Evolutionary conservation across 2,329 filamentous ascomycete species (phyloP), one percentile per base, ranked within the genome.

Genomic region (Phyllosticta citriasiana): DNA sequence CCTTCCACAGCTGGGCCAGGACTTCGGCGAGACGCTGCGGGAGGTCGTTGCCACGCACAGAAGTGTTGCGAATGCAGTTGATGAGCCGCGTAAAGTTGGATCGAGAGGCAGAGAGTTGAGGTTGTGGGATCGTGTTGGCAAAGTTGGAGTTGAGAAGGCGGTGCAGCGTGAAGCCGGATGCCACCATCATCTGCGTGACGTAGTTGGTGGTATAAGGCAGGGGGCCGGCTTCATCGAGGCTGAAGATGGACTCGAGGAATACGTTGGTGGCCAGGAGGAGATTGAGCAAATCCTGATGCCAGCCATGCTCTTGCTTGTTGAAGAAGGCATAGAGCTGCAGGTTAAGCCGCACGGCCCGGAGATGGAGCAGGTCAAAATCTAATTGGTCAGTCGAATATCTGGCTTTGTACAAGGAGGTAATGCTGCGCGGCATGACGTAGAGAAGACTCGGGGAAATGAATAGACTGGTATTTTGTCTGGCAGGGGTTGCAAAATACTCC

Each of bases 1-100:
- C 87, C 67, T 91, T 89, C 88, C 88, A 94, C 73, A 94, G 87
- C 74, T 93, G 89, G 5, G 89, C 88, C 79, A 93, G 88, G n/a
- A 94, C 82, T 75, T 93, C 89, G 2, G 88, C 88, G 63, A 93
- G 79, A 33, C 89, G 83, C 79, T 88, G 89, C 59, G 89, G 85
- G 10, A 94, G 80, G 69, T 94, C 89, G 68, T 93, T 93, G 63
- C 86, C 83, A 53, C 86, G 82, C 19, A 92, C 86, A 65, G 88
- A 91, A 55, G 89, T 88, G 57, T 83, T 81, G 35, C 89, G 82
- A 56, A 93, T 85, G 4, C 85, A 84, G 53, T 81, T 79, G 58
- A 93, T 86, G 1, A 88, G 88, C 53, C 82, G 80, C 65, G 89
- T 82, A 69, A 93, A 91, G 10, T 90, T 81, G 4, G 79, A 81